phyloP scores from a whole-genome alignment of 495 filamentous ascomycete species.

The Penicillium psychrofluorescens region DNA sequence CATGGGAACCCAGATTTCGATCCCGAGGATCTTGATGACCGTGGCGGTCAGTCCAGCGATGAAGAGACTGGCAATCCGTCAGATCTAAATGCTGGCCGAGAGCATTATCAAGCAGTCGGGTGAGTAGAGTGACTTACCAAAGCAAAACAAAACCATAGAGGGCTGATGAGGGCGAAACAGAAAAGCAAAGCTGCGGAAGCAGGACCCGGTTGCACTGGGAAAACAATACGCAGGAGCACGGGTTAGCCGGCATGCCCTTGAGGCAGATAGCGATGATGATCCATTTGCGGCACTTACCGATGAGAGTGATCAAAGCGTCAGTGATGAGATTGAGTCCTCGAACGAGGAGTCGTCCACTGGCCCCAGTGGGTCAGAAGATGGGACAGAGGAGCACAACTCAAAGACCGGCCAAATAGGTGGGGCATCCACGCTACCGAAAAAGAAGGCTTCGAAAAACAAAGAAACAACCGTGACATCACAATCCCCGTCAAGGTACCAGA shows the following conservation, averaged over 20 bases:
- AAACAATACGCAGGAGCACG: conserved; percentile 75
- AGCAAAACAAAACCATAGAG: neutral
- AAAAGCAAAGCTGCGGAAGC: conserved; percentile 78
- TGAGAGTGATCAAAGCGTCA: conserved; percentile 5
- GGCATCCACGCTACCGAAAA: too few species aligned
- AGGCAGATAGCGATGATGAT: conserved; percentile 43
- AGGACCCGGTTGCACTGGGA: conserved; percentile 52
- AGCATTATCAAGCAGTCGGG: conserved; percentile 82
- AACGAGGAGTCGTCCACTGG: conserved; percentile 7
- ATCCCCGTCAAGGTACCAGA: too few species aligned
- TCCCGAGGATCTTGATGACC: conserved; percentile 67
- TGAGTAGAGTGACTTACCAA: conserved; percentile 26
- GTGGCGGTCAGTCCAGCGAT: conserved; percentile 42
- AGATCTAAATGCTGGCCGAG: conserved; percentile 52
- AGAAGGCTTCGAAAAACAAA: too few species aligned
- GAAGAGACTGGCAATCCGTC: conserved; percentile 33
- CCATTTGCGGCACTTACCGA: conserved; percentile 25
- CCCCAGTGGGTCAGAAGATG: conserved; percentile 6
- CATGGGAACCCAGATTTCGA: conserved; percentile 62
- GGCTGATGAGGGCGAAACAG: conserved; percentile 30
- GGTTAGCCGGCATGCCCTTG: conserved; percentile 66
- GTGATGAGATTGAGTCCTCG: conserved; percentile 5
- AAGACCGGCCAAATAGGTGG: too few species aligned
- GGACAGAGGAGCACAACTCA: conserved; percentile 5
- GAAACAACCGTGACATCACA: too few species aligned